These are phyloP conservation scores for Lactarius deliciosus DNA, from an alignment of 768 basidiomycete genomes.

Conservation along the genomic window DNA sequence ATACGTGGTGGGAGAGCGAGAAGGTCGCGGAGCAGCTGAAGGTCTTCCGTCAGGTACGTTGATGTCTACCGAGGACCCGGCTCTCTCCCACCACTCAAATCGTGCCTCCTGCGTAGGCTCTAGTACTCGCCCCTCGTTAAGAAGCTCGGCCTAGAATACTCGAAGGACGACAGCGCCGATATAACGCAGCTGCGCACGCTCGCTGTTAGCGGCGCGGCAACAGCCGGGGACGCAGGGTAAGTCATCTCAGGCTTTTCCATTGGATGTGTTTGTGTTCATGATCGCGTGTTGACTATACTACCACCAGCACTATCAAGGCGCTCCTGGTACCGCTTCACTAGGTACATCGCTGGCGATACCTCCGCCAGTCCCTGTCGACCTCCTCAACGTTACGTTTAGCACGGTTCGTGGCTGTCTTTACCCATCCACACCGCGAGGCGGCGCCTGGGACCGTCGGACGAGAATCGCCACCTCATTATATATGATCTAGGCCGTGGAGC, in stretches of 20 bases:
- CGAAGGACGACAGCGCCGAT: conserved; percentile 63
- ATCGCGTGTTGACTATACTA: conserved; percentile 31
- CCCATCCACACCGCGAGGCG: too few species aligned
- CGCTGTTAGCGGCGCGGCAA: conserved; percentile 60
- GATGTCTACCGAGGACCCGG: not conserved
- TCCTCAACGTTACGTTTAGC: conserved; percentile 56
- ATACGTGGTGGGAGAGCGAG: conserved; percentile 83
- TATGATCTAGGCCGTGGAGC: conserved; percentile 56
- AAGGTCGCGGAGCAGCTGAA: conserved; percentile 54
- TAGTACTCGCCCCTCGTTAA: conserved; percentile 77
- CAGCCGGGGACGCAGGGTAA: conserved; percentile 44
- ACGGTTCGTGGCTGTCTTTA: conserved; percentile 42
- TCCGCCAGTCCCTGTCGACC: conserved; percentile 77
- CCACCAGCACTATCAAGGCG: conserved; percentile 67
- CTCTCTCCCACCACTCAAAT: not conserved
- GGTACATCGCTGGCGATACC: conserved; percentile 70
- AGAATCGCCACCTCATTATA: not conserved
- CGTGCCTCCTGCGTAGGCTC: conserved; percentile 40
- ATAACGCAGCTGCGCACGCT: conserved; percentile 70
- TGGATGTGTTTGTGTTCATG: not conserved
- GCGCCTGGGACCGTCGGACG: not conserved
- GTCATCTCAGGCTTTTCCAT: conserved; percentile 11
- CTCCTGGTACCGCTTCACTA: conserved; percentile 67
- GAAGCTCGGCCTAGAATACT: conserved; percentile 76
- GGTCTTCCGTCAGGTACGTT: conserved; percentile 43